Base-by-base conservation (phyloP, 1,284 basidiomycete genomes). In the Tranzscheliella williamsii region DNA sequence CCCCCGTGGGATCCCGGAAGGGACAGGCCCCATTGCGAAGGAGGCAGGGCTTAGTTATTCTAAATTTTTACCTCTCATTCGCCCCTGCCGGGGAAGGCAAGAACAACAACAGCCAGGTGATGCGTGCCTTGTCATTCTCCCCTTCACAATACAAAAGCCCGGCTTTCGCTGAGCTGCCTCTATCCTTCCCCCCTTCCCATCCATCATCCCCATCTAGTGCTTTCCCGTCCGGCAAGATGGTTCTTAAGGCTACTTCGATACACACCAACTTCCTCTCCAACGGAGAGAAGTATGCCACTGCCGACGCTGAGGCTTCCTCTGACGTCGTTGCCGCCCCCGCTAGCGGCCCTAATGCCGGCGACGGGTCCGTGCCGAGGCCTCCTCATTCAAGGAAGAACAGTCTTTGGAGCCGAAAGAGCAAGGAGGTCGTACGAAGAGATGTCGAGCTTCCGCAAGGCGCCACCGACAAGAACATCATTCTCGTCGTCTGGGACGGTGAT, bases 401-500 rank as follows among this genome's bases (percentile, higher is more conserved):
- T 38, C 33, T 53, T 23, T 63, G 60, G 60, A 47, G 44, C 39
- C 52, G 60, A 40, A 56, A 53, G 49, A 62, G 52, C 42, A 37
- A 48, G 15, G 53, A 56, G 17, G 53, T 45, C 36, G 36, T 51
- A 34, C 53, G 47, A 49, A 50, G 40, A 30, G 33, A 58, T 8
- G 54, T 52, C 21, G 39, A 45, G 16, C 29, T 58, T 2, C 58
- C 58, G 13, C 31, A 29, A 12, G 62, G 42, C 18, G 56, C 41
- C 38, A 55, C 49, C 32, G 52, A 68, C 24, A 51, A 55, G 17
- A 70, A 67, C 38, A 49, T 70, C 42, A 70, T 70, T 31, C 55
- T 72, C 45, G 69, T 70, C 24, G 56, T 53, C 24, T 72, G 54
- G 58, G 64, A 72, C 17, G 63, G 54, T 20, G 48, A 58, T n/a